These are phyloP conservation scores for Hypoxylon sp. DNA, from an alignment of 2,329 filamentous ascomycete genomes.

Conservation along the genomic window DNA sequence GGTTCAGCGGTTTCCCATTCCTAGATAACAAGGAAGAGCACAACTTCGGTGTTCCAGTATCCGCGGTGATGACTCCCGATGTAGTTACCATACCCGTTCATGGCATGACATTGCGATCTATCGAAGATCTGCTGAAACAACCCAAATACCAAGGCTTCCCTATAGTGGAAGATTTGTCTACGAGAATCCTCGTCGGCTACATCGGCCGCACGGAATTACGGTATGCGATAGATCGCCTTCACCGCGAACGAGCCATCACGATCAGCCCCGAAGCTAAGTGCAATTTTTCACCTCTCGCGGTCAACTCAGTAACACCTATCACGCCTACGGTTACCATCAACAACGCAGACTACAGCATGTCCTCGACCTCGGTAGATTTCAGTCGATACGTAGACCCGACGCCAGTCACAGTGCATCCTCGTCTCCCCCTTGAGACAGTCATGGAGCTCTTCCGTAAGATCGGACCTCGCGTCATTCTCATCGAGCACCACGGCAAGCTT, in stretches of 20 bases:
- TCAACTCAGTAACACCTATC: slow-evolving; percentile 48
- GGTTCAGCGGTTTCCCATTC: slow-evolving; percentile 97
- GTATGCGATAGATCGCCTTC: slow-evolving; percentile 86
- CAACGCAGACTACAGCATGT: slow-evolving; percentile 63
- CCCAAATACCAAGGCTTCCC: slow-evolving; percentile 94
- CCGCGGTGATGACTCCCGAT: slow-evolving; percentile 83
- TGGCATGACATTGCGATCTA: slow-evolving; percentile 76
- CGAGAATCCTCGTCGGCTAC: slow-evolving; percentile 83
- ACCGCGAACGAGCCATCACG: slow-evolving; percentile 66
- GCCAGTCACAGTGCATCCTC: slow-evolving; percentile 88
- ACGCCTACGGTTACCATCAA: slow-evolving; percentile 65
- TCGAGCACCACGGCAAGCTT: slow-evolving; percentile 87
- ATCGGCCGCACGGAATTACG: slow-evolving; percentile 91
- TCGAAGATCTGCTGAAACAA: slow-evolving; percentile 78
- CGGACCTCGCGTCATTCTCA: slow-evolving; percentile 88
- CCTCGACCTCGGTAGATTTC: slow-evolving; percentile 75
- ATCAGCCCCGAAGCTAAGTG: slow-evolving; percentile 76
- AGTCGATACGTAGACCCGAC: slow-evolving; percentile 88
- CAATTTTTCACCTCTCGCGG: slow-evolving; percentile 67
- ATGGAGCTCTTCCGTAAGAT: slow-evolving; percentile 99
- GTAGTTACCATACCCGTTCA: slow-evolving; percentile 77
- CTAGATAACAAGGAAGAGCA: slow-evolving; percentile 98
- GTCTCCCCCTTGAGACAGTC: slow-evolving; percentile 91
- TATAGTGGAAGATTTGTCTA: slow-evolving; percentile 77
- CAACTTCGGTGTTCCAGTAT: slow-evolving; percentile 93